Evolutionary conservation across 805 yeast species (phyloP).

Genomic region (Clavispora santaluciae): DNA sequence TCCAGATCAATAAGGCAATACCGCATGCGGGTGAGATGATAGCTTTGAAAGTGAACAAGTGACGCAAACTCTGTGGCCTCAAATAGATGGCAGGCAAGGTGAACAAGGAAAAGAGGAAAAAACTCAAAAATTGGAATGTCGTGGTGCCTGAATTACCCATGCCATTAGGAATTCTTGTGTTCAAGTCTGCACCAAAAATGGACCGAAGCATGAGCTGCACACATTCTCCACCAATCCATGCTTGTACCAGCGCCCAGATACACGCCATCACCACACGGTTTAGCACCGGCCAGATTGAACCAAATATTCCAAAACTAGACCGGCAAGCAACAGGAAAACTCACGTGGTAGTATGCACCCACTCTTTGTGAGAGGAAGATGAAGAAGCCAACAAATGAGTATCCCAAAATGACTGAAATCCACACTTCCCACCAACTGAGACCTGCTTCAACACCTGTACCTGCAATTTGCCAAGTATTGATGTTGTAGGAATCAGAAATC

Average conservation of each 20-base stretch:
- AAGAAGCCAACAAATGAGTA: constrained; percentile 2
- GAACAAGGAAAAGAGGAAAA: constrained; percentile 1
- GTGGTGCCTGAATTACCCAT: constrained; percentile 1
- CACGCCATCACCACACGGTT: constrained; percentile 2
- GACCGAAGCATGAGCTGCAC: constrained; percentile 2
- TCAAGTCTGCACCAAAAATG: background rate
- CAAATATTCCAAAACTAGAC: constrained; percentile 2
- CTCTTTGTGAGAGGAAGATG: constrained; percentile 3
- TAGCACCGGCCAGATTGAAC: constrained; percentile 2
- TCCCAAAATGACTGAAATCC: constrained; percentile 2
- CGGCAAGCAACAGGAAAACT: constrained; percentile 2
- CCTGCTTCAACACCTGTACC: constrained; percentile 3
- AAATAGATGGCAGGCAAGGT: constrained; percentile 2
- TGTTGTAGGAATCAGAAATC: constrained; percentile 3
- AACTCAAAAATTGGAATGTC: constrained; percentile 2
- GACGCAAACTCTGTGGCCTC: constrained; percentile 2
- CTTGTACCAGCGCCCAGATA: constrained; percentile 1
- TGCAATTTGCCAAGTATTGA: constrained; percentile 3
- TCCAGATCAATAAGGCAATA: constrained; percentile 1
- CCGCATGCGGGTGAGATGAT: constrained; percentile 2
- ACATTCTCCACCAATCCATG: constrained; percentile 3
- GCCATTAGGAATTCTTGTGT: constrained; percentile 1
- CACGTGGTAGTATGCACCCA: constrained; percentile 3
- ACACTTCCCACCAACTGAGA: constrained; percentile 3
- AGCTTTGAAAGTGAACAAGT: constrained; percentile 2